Conservation (phyloP, 1,139 yeast genomes). For the Sugiyamaella castrensis region DNA sequence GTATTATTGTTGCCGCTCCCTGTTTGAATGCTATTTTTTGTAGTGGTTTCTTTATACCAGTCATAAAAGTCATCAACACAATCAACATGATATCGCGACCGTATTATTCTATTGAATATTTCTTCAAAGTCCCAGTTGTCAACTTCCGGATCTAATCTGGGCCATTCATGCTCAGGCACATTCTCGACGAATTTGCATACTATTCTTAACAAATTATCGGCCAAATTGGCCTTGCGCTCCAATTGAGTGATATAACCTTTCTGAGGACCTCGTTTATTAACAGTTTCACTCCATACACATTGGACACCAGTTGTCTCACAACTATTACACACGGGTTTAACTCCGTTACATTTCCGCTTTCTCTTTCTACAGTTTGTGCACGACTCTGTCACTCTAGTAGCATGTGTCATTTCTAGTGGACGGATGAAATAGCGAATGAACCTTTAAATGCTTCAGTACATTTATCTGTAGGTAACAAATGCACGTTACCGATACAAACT, state of each 20-base stretch:
- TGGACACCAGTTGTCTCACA: constrained; percentile 10
- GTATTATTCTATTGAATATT: not conserved
- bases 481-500: too few relatives aligned
- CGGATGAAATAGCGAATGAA: too few relatives aligned
- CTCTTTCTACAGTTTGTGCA: constrained; percentile 16
- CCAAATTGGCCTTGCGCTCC: constrained; percentile 12
- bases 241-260: constrained; percentile 18
- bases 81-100: not conserved
- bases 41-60: constrained; percentile 4
- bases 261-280: constrained; percentile 16
- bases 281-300: constrained; percentile 15
- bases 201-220: constrained; percentile 5
- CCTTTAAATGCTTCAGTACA: too few relatives aligned
- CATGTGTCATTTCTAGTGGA: too few relatives aligned
- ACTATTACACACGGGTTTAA: constrained; percentile 13
- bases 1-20: too few relatives aligned
- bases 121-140: not conserved
- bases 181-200: constrained; percentile 7
- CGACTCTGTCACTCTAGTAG: not conserved
- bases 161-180: constrained; percentile 15
- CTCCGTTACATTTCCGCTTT: constrained; percentile 20
- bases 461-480: too few relatives aligned
- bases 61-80: constrained; percentile 5
- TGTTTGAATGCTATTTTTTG: too few relatives aligned
- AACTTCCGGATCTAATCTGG: constrained; percentile 4